Evolutionary conservation across 2,329 filamentous ascomycete species (phyloP).

Genomic region (Dactylella cylindrospora): DNA sequence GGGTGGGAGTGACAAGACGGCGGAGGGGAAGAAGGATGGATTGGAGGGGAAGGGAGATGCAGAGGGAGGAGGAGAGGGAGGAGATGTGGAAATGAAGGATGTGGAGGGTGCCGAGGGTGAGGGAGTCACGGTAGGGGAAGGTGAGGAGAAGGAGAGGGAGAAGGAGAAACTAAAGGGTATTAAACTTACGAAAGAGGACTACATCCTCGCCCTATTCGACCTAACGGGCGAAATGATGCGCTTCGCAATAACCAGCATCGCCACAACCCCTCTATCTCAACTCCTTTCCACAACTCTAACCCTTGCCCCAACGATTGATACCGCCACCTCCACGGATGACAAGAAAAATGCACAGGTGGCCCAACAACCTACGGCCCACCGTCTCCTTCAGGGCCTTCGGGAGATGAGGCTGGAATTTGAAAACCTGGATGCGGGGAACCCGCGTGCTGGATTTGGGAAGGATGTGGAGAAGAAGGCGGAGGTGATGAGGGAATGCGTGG

Average conservation of each 20-base stretch:
- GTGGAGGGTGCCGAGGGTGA: background rate
- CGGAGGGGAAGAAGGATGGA: conserved; percentile 51
- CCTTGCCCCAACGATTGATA: conserved; percentile 34
- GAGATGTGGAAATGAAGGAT: conserved; percentile 45
- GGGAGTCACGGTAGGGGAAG: background rate
- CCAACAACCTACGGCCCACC: conserved; percentile 29
- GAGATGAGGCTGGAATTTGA: conserved; percentile 52
- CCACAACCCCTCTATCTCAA: conserved; percentile 57
- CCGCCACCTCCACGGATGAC: conserved; percentile 49
- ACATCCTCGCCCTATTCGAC: conserved; percentile 87
- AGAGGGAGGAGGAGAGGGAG: conserved; percentile 2
- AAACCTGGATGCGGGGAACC: conserved; percentile 58
- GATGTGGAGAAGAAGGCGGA: conserved; percentile 77
- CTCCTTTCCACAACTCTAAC: conserved; percentile 58
- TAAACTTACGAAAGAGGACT: conserved; percentile 75
- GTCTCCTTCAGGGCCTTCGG: conserved; percentile 35
- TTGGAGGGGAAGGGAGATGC: conserved; percentile 48
- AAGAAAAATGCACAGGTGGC: conserved; percentile 51
- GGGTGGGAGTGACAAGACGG: conserved; percentile 49
- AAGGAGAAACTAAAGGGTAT: conserved; percentile 57
- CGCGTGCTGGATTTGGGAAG: conserved; percentile 72
- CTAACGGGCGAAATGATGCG: conserved; percentile 96
- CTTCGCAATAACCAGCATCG: conserved; percentile 86
- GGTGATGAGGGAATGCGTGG: conserved; percentile 82
- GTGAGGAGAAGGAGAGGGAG: background rate